Base-by-base conservation (phyloP, 306 rosid species). In the Quillaja saponaria region DNA sequence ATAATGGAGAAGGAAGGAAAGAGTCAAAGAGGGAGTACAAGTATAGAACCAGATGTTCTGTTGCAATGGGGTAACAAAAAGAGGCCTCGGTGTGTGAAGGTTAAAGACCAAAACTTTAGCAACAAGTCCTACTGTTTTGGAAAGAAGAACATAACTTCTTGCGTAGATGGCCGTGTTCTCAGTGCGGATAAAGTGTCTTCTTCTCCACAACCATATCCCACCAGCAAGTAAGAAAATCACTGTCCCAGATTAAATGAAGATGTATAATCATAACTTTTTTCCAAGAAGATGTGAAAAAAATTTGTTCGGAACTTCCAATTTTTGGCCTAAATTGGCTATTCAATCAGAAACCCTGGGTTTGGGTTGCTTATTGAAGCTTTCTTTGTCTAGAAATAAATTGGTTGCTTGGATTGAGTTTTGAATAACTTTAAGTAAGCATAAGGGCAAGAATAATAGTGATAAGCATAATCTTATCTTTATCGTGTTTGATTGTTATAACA, bases 61-160 rank as follows among this genome's bases (percentile, higher is more conserved):
- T 46, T 82, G 53, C 84, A 82, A 55, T 82, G 87, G 87, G 87
- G 87, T 8, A 79, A 82, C 66, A 64, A 74, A 54, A 82, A 82
- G 78, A 82, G 82, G 78, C 73, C 61, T 33, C 76, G 87, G 63
- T 76, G 78, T 61, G 64, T 66, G 19, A 82, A 82, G 45, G 61
- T 72, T 41, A 78, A 72, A 66, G 82, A 77, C 18, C 62, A 63
- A 34, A 55, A 40, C 70, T 65, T 71, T 28, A 71, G 44, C 18
- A 51, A 21, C 51, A 71, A 50, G 55, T 9, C 79, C 0, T 72
- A 68, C 17, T 48, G 65, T 73, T 69, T 69, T 54, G 76, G 72
- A 38, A 72, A 72, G 73, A 80, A 66, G 79, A 80, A 76, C 55
- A 49, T 61, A 18, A 14, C 67, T 49, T 76, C 79, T 64, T 72